These are phyloP conservation scores for Trichoderma sp. DNA, from an alignment of 2,329 filamentous ascomycete genomes.

Conservation along the genomic window DNA sequence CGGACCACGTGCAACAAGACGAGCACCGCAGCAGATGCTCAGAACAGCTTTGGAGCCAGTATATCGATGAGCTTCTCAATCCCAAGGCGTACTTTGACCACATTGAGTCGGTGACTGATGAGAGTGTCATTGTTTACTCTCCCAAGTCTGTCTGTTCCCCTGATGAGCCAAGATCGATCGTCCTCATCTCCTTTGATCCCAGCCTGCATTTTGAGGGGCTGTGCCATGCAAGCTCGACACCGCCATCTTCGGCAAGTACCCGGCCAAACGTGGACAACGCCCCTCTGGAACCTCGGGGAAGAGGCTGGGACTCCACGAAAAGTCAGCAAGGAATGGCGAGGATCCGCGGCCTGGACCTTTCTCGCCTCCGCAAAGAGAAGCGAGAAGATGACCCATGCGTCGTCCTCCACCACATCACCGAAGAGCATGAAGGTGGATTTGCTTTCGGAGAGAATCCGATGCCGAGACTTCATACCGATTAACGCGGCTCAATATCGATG, in stretches of 20 bases:
- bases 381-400: background rate
- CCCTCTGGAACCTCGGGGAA: too few relatives aligned
- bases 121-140: constrained; percentile 52
- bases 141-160: constrained; percentile 29
- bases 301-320: too few relatives aligned
- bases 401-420: constrained; percentile 13
- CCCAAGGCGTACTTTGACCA: constrained; percentile 37
- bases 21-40: background rate
- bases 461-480: background rate
- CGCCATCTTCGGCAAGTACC: background rate
- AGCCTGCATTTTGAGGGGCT: constrained; percentile 33
- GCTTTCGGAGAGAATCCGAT: background rate
- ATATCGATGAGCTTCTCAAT: constrained; percentile 45
- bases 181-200: constrained; percentile 40
- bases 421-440: background rate
- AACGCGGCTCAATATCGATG: background rate
- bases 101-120: constrained; percentile 50
- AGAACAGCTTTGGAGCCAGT: constrained; percentile 22
- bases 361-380: background rate
- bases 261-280: background rate
- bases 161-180: constrained; percentile 31
- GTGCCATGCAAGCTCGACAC: constrained; percentile 26
- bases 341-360: constrained; percentile 22
- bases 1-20: constrained; percentile 12
- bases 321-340: background rate